Evolutionary conservation across 768 basidiomycete species (phyloP).

Genomic region (Boletus eberwhitei): DNA sequence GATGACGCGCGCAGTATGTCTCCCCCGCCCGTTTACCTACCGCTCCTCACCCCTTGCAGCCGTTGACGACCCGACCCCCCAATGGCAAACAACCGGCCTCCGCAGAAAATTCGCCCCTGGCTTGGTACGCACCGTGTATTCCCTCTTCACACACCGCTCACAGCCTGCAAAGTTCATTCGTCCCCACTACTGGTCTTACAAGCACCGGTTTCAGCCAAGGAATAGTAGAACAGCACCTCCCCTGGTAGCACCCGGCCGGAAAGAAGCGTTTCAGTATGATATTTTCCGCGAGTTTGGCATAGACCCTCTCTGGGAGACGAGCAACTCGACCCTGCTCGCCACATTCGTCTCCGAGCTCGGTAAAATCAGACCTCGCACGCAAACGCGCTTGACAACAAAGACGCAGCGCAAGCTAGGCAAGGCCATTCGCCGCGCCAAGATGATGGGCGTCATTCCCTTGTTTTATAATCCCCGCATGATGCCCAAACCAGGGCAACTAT

Average conservation of each 20-base stretch:
- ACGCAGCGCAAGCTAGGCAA: conserved; percentile 78
- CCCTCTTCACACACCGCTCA: neutral
- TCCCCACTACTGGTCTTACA: conserved; percentile 42
- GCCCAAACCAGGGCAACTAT: conserved; percentile 17
- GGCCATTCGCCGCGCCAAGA: conserved; percentile 83
- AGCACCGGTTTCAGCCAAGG: conserved; percentile 33
- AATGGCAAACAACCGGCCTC: conserved; percentile 24
- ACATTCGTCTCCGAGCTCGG: conserved; percentile 71
- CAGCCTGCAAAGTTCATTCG: conserved; percentile 40
- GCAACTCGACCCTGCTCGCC: conserved; percentile 57
- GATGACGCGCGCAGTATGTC: conserved; percentile 17
- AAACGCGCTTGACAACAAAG: conserved; percentile 72
- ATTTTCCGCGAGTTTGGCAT: conserved; percentile 67
- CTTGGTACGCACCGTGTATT: conserved; percentile 12
- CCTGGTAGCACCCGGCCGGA: conserved; percentile 53
- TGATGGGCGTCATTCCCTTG: conserved; percentile 82
- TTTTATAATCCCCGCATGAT: conserved; percentile 31
- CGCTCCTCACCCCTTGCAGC: conserved; percentile 8
- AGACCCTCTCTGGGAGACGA: conserved; percentile 69
- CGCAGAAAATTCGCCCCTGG: conserved; percentile 27
- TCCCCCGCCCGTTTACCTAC: no score
- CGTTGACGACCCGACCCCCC: neutral
- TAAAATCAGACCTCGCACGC: conserved; percentile 67
- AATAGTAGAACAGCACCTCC: conserved; percentile 29
- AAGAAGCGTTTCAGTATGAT: conserved; percentile 56